Base-by-base conservation (phyloP, 176 grass and related monocot species). In the Carex cristatella region DNA sequence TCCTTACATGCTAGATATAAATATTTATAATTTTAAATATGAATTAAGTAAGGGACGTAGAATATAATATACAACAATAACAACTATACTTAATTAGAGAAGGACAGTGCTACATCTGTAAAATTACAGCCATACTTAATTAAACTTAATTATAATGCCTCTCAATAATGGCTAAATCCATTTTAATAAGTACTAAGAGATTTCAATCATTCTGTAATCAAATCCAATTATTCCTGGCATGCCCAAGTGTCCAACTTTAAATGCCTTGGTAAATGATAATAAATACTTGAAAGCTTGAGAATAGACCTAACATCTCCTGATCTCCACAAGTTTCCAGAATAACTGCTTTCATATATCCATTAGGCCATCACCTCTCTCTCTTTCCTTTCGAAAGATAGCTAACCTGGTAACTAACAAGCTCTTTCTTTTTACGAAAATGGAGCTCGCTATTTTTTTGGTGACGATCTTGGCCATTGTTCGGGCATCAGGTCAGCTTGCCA, bases 391-490 rank as follows among this genome's bases (percentile, higher is more conserved):
- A 49, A 57, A 79, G 33, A 78, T 78, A 56, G 73, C 73, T 54
- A 79, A 57, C 5, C 3, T 18, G 48, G 65, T 3, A 81, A 15
- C 16, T 58, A 48, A 5, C 15, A 81, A 63, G 7, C 14, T 61
- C 57, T 81, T 64, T 48, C 28, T n/a, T 35, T 81, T 81, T 42
- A 65, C 60, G 33, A 81, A 65, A 81, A 83, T 78, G 74, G 28
- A 56, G 12, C 0, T 56, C 12, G 51, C 12, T 57, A 16, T 78
- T 3, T 2, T 78, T 78, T 31, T 78, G 12, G 28, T 78, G 3
- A 32, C 74, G 18, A 31, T 78, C 4, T 78, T 56, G 27, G 74
- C 74, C 74, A 35, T 78, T 56, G 49, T 78, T 57, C 27, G 51
- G 10, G 49, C 74, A 57, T 78, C 74, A 78, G 74, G 74, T 78